Percentiles rank a stretch among this genome's conserved stretches.
phyloP scores from a whole-genome alignment of 2,329 filamentous ascomycete genomes.

The Emericellopsis cladophorae region DNA sequence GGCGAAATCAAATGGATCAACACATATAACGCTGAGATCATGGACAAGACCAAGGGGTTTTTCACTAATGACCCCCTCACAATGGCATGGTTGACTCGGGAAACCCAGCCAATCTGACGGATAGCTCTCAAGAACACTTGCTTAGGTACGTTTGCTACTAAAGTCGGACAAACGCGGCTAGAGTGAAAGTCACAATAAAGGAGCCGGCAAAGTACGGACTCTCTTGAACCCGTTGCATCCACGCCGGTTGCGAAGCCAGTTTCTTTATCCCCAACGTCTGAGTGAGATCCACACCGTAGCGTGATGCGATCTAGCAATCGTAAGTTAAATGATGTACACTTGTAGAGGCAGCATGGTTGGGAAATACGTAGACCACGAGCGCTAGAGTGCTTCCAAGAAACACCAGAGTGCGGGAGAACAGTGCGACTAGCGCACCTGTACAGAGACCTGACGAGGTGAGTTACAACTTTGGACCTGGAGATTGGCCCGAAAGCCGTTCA shows the following conservation, averaged over 20 bases:
- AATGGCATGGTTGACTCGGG: constrained; percentile 70
- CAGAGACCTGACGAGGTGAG: constrained; percentile 36
- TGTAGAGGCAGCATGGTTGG: background rate
- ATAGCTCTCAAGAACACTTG: background rate
- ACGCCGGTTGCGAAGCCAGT: constrained; percentile 20
- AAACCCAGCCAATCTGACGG: constrained; percentile 53
- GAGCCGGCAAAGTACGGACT: constrained; percentile 54
- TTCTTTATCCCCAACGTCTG: constrained; percentile 22
- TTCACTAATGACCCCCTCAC: constrained; percentile 64
- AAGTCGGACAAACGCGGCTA: constrained; percentile 40
- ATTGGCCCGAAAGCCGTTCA: constrained; percentile 38
- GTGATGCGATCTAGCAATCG: constrained; percentile 24
- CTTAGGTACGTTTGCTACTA: constrained; percentile 12
- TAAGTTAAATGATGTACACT: background rate
- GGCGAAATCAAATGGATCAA: constrained; percentile 81
- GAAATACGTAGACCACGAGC: constrained; percentile 48
- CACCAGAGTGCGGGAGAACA: constrained; percentile 60
- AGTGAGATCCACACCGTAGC: constrained; percentile 27
- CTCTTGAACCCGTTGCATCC: constrained; percentile 37
- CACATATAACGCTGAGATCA: constrained; percentile 68
- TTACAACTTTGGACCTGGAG: constrained; percentile 47
- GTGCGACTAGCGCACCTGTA: constrained; percentile 51
- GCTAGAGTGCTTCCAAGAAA: constrained; percentile 53
- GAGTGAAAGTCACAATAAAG: constrained; percentile 60
- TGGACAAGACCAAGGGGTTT: constrained; percentile 65